phyloP scores from a whole-genome alignment of 768 basidiomycete species.

The Collybia nuda region DNA sequence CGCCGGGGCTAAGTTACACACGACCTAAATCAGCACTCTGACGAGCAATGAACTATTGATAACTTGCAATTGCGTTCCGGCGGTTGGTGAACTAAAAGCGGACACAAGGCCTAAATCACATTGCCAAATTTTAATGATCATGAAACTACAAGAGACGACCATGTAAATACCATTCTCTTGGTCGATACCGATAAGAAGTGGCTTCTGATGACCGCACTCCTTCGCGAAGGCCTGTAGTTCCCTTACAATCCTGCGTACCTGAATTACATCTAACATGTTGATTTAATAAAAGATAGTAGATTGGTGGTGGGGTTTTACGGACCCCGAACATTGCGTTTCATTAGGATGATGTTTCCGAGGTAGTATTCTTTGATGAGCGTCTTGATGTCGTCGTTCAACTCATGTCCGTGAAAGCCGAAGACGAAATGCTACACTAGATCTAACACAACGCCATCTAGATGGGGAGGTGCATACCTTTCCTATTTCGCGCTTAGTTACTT shows the following conservation, averaged over 20 bases:
- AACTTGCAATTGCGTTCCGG: conserved; percentile 69
- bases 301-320: conserved; percentile 2
- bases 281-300: background rate
- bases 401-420: conserved; percentile 64
- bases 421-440: conserved; percentile 59
- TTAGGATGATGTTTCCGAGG: conserved; percentile 67
- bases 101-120: conserved; percentile 57
- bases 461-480: conserved; percentile 37
- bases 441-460: background rate
- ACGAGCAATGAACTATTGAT: background rate
- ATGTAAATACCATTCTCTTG: conserved; percentile 62
- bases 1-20: conserved; percentile 52
- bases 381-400: conserved; percentile 49
- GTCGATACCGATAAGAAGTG: conserved; percentile 69
- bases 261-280: conserved; percentile 43
- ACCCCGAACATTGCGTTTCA: conserved; percentile 68
- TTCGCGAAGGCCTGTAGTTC: conserved; percentile 56
- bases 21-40: background rate
- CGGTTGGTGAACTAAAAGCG: conserved; percentile 54
- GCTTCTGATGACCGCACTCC: conserved; percentile 51
- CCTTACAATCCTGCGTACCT: conserved; percentile 46
- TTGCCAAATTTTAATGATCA: background rate
- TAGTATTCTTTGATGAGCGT: conserved; percentile 61
- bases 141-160: background rate
- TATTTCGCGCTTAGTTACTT: conserved; percentile 40